phyloP scores from a whole-genome alignment of 129 eudicot species.

The Tagetes erecta region DNA sequence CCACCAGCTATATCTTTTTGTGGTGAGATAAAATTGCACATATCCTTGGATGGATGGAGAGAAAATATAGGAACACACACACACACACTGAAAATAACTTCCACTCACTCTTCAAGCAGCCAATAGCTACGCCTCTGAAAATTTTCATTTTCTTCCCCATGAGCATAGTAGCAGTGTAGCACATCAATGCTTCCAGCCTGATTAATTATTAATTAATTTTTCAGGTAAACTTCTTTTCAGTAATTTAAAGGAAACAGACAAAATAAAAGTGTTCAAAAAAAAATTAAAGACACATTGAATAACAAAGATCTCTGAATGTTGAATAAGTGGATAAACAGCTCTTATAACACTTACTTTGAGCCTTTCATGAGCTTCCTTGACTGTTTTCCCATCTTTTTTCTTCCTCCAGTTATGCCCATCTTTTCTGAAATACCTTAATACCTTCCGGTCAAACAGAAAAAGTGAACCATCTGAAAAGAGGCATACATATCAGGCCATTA shows the following conservation, averaged over 20 bases:
- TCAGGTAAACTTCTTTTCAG: conserved; percentile 5
- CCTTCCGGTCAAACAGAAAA: conserved; percentile 98
- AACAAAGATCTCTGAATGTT: background rate
- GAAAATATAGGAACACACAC: conserved; percentile 17
- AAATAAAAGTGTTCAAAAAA: background rate
- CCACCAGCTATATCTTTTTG: background rate
- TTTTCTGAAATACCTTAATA: conserved; percentile 83
- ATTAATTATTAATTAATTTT: conserved; percentile 19
- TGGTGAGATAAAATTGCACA: background rate
- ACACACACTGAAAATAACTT: background rate
- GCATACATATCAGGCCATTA: conserved; percentile 30
- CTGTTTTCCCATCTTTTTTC: conserved; percentile 98
- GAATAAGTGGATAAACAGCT: background rate
- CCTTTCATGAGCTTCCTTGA: conserved; percentile 99
- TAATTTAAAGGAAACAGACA: background rate
- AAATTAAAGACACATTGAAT: background rate
- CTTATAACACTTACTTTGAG: conserved; percentile 70
- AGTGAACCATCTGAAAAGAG: conserved; percentile 85
- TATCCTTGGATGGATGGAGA: background rate
- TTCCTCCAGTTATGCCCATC: conserved; percentile 99
- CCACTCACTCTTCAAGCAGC: conserved; percentile 98
- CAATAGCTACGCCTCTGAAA: conserved; percentile 99
- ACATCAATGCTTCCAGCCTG: conserved; percentile 99
- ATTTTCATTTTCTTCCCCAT: conserved; percentile 92
- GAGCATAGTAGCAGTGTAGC: conserved; percentile 98